Conservation (phyloP, 2,329 filamentous ascomycete species). For the Monosporascus sp. region DNA sequence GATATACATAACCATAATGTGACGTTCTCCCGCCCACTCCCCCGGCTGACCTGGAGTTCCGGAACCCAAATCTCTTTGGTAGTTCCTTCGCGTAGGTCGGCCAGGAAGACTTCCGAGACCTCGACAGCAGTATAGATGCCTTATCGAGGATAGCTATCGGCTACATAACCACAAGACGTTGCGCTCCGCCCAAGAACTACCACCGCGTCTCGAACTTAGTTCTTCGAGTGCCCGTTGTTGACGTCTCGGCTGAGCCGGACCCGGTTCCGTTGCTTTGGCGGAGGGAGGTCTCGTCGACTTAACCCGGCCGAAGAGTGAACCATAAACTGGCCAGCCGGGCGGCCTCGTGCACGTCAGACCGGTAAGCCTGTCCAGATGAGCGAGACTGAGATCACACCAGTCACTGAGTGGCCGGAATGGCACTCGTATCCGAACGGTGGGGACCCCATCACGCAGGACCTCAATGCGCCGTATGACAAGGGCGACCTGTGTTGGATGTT, state of each 20-base stretch:
- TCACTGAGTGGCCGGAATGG: conserved; percentile 38
- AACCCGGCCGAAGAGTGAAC: not conserved
- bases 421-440: conserved; percentile 32
- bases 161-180: not conserved
- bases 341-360: not conserved
- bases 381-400: conserved; percentile 13
- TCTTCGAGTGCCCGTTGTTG: not conserved
- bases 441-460: conserved; percentile 36
- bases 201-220: not conserved
- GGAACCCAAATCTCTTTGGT: not conserved
- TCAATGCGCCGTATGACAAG: conserved; percentile 40
- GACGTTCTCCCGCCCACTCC: not conserved
- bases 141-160: not conserved
- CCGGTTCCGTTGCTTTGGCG: too few relatives aligned
- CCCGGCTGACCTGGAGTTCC: not conserved
- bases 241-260: too few relatives aligned
- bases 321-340: not conserved
- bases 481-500: conserved; percentile 40
- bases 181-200: not conserved
- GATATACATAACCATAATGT: not conserved
- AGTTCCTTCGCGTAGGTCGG: too few relatives aligned
- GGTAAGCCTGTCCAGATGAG: not conserved
- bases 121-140: not conserved
- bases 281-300: too few relatives aligned
- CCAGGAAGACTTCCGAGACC: not conserved